Base-by-base conservation (phyloP, 2,329 filamentous ascomycete species). In the Paraconiothyrium brasiliense region DNA sequence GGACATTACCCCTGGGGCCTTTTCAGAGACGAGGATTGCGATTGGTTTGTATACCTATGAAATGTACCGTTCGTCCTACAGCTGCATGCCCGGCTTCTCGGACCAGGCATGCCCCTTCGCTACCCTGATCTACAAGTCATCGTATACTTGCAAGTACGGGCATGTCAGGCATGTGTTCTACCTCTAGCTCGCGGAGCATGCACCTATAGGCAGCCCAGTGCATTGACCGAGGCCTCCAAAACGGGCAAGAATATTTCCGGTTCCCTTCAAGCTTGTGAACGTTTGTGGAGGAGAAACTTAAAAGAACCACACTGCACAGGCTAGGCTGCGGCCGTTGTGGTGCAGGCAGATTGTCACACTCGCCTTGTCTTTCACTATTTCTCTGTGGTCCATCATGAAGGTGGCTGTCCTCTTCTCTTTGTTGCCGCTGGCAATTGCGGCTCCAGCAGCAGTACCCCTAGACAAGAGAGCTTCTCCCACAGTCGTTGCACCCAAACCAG, bases 401-500 rank as follows among this genome's bases (percentile, higher is more conserved):
- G 46, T 70, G 37, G 50, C 63, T 34, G 32, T 62, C 5, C 56
- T 71, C 24, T 59, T 78, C 37, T 49, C 65, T 5, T 52, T 76
- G 11, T 48, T 77, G 44, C 73, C 76, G 16, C 59, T 76, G n/a
- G 69, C 61, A 57, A 57, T 74, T 20, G 75, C 74, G 34, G 71
- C 73, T 61, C 79, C 71, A 67, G 73, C 69, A 39, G 43, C 54
- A 37, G 39, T 16, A 56, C 74, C 75, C 4, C 57, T 84, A 10
- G 79, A 83, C 59, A 82, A 82, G 65, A 78, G 83, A 48, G 82
- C 80, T 44, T 77, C 71, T 37, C 85, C 86, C 3, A 84, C 83
- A 3, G 87, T 89, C 52, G 78, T 82, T 16, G 84, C 88, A 39
- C 77, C 84, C 0, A 82, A 84, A 47, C 71, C 76, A 27, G 68